A percentile compares a stretch with the other conserved stretches of the same genome.
Evolutionary conservation across 225 moss, liverwort and hornwort species (phyloP).

Genomic region (Sphagnum contortum): DNA sequence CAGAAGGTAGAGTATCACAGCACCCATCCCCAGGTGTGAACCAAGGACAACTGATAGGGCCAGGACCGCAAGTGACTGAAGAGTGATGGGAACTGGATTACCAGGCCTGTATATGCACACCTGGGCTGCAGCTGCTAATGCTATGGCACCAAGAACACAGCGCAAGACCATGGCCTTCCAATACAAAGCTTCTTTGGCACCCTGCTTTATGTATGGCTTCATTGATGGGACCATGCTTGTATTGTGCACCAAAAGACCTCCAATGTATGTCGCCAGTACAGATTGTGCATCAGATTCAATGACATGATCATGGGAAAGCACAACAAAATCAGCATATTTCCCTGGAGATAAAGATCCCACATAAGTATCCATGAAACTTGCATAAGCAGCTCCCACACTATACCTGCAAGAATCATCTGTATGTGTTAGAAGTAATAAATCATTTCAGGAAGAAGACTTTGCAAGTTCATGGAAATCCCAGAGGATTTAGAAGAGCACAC

Average conservation of each 20-base stretch:
- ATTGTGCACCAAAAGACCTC: conserved; percentile 18
- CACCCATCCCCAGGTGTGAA: conserved; percentile 1
- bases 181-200: background rate
- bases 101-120: conserved; percentile 1
- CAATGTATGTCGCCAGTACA: conserved; percentile 40
- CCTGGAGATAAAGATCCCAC: conserved; percentile 31
- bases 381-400: conserved; percentile 37
- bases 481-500: too few relatives aligned
- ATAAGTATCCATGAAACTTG: conserved; percentile 31
- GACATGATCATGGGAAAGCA: conserved; percentile 34
- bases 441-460: too few relatives aligned
- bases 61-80: conserved; percentile 1
- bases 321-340: conserved; percentile 48
- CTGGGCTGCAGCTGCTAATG: conserved; percentile 1
- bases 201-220: background rate
- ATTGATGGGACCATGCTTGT: too few relatives aligned
- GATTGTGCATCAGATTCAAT: conserved; percentile 11
- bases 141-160: background rate
- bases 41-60: background rate
- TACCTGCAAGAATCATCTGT: conserved; percentile 29
- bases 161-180: background rate
- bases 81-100: background rate
- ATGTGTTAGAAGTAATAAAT: too few relatives aligned
- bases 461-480: too few relatives aligned
- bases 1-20: conserved; percentile 1